phyloP scores from a whole-genome alignment of 495 filamentous ascomycete genomes.

The Neurospora tetraspora region DNA sequence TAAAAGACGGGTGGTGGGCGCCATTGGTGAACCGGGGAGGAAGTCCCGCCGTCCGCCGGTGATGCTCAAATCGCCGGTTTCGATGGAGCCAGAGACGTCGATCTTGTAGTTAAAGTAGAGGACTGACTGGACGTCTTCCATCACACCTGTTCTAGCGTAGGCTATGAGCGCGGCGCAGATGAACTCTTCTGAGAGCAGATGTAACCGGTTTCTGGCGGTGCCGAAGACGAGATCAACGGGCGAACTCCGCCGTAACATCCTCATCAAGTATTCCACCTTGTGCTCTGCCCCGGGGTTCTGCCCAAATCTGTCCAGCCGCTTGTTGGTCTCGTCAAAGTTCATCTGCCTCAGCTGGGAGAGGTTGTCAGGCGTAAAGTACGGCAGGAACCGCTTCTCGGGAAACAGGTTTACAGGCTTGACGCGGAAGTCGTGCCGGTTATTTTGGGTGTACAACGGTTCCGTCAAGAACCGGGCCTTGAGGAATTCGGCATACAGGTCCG shows the following conservation, averaged over 20 bases:
- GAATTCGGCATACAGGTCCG: slow-evolving; percentile 18
- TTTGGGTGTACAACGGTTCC: slow-evolving; percentile 24
- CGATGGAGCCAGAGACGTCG: neutral
- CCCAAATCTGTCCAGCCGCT: slow-evolving; percentile 9
- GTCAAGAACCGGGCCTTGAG: slow-evolving; percentile 27
- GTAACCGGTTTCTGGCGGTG: slow-evolving; percentile 2
- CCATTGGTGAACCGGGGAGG: slow-evolving; percentile 4
- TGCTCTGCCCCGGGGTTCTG: slow-evolving; percentile 14
- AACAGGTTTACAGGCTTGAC: slow-evolving; percentile 23
- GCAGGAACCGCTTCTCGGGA: slow-evolving; percentile 3
- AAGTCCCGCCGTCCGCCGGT: neutral
- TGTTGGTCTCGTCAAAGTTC: slow-evolving; percentile 4
- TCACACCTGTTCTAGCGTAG: slow-evolving; percentile 17
- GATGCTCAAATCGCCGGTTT: slow-evolving; percentile 1
- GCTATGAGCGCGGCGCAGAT: slow-evolving; percentile 22
- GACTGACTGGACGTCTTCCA: slow-evolving; percentile 3
- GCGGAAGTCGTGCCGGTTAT: slow-evolving; percentile 17
- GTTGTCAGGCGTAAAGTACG: neutral
- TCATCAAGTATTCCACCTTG: slow-evolving; percentile 18
- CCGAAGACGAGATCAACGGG: slow-evolving; percentile 7
- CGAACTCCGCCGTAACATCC: slow-evolving; percentile 12
- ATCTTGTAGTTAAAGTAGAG: slow-evolving; percentile 10
- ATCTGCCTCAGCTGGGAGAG: slow-evolving; percentile 9
- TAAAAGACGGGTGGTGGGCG: slow-evolving; percentile 21
- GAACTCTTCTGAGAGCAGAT: slow-evolving; percentile 25